Percentiles rank a stretch among this genome's conserved stretches.
phyloP scores from a whole-genome alignment of 140 eudicot species.

The Stevia rebaudiana region DNA sequence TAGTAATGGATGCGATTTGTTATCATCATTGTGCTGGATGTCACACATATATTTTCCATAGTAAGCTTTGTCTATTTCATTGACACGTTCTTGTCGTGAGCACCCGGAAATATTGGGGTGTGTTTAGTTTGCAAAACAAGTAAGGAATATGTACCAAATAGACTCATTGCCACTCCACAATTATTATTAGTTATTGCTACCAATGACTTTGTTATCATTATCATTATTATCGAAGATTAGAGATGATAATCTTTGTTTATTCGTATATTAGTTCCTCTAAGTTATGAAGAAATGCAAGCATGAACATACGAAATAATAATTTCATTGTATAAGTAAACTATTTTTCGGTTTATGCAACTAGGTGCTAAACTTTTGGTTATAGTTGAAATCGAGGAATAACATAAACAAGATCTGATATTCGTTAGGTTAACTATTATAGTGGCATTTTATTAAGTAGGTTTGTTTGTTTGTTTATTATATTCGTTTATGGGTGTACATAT shows the following conservation, averaged over 20 bases:
- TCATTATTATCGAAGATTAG: neutral
- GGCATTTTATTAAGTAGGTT: too few species aligned
- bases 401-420: too few species aligned
- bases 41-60: slow-evolving; percentile 26
- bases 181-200: slow-evolving; percentile 25
- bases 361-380: too few species aligned
- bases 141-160: slow-evolving; percentile 25
- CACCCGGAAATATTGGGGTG: slow-evolving; percentile 7
- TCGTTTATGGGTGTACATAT: too few species aligned
- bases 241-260: neutral
- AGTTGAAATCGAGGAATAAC: too few species aligned
- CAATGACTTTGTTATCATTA: slow-evolving; percentile 17
- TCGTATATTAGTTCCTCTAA: neutral
- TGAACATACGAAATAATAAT: neutral
- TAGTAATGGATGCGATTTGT: slow-evolving; percentile 21
- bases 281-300: neutral
- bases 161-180: slow-evolving; percentile 16
- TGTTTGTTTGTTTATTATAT: too few species aligned
- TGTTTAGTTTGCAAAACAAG: slow-evolving; percentile 25
- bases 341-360: too few species aligned
- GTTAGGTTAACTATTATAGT: too few species aligned
- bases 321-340: neutral
- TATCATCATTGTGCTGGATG: slow-evolving; percentile 33
- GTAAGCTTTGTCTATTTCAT: slow-evolving; percentile 37
- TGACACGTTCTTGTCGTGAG: slow-evolving; percentile 43